Evolutionary conservation across 1,284 basidiomycete genomes (phyloP).

Genomic region (Porphyrellus sp.): DNA sequence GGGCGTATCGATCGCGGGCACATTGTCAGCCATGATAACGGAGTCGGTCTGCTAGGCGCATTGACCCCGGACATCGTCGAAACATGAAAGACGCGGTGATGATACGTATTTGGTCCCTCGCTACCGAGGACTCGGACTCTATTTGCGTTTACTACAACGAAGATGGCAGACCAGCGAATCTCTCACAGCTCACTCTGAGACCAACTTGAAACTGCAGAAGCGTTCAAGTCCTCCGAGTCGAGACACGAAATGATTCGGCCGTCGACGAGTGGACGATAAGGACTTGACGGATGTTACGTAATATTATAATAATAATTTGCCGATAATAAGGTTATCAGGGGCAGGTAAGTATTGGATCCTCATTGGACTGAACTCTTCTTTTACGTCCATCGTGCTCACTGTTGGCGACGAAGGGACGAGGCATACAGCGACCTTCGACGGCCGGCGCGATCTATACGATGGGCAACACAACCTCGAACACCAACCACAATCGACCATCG

Average conservation of each 20-base stretch:
- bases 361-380: constrained; percentile 26
- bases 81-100: constrained; percentile 3
- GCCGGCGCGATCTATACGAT: constrained; percentile 29
- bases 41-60: background rate
- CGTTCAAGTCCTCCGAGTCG: no score
- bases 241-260: background rate
- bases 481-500: constrained; percentile 32
- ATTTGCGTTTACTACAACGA: background rate
- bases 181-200: no score
- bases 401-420: constrained; percentile 21
- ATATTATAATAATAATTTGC: constrained; percentile 18
- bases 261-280: constrained; percentile 1
- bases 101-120: constrained; percentile 16
- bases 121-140: background rate
- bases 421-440: constrained; percentile 10
- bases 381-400: constrained; percentile 34
- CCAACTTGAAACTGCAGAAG: no score
- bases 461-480: constrained; percentile 35
- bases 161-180: background rate
- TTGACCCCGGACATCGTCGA: constrained; percentile 6
- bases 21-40: constrained; percentile 16
- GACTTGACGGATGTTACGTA: constrained; percentile 6
- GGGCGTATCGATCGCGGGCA: constrained; percentile 3
- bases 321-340: constrained; percentile 29
- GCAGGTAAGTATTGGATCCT: constrained; percentile 17